A percentile compares a stretch with the other conserved stretches of the same genome.
Conservation (phyloP, 1,139 yeast genomes). For the Lodderomyces theae region DNA sequence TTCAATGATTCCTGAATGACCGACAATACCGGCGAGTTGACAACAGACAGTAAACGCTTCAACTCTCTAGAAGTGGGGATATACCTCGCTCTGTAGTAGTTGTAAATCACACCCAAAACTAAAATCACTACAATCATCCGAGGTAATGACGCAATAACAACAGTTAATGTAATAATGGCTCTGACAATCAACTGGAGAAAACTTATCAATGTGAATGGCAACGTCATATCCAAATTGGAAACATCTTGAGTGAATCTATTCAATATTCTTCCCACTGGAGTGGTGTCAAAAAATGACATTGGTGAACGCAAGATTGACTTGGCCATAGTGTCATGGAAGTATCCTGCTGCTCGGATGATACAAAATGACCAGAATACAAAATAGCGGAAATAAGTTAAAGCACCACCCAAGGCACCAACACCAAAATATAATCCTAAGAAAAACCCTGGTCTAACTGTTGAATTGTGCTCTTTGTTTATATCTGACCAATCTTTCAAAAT, state of each 20-base stretch:
- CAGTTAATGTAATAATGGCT: slow-evolving; percentile 59
- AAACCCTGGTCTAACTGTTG: slow-evolving; percentile 20
- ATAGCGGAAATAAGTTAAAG: slow-evolving; percentile 26
- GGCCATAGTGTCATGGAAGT: slow-evolving; percentile 40
- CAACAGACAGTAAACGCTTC: slow-evolving; percentile 40
- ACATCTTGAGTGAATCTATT: slow-evolving; percentile 77
- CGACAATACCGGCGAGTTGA: slow-evolving; percentile 42
- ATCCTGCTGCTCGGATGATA: slow-evolving; percentile 29
- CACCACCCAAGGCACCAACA: slow-evolving; percentile 29
- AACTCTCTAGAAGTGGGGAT: slow-evolving; percentile 36
- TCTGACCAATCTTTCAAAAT: slow-evolving; percentile 40
- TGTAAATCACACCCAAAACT: slow-evolving; percentile 48
- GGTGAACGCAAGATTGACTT: slow-evolving; percentile 42
- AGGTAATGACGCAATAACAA: slow-evolving; percentile 67
- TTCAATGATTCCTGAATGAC: slow-evolving; percentile 72
- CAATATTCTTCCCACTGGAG: slow-evolving; percentile 59
- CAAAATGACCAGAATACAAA: slow-evolving; percentile 32
- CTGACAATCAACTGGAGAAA: slow-evolving; percentile 55
- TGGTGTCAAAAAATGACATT: slow-evolving; percentile 56
- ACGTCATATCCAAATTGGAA: slow-evolving; percentile 74
- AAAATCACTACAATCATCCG: slow-evolving; percentile 32
- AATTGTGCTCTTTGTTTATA: slow-evolving; percentile 25
- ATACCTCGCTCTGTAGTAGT: slow-evolving; percentile 47
- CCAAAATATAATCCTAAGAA: slow-evolving; percentile 26
- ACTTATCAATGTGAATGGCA: slow-evolving; percentile 56